These are phyloP conservation scores for Chytriomyces sp. DNA, from an alignment of 192 early-diverging fungal genomes.

Conservation along the genomic window DNA sequence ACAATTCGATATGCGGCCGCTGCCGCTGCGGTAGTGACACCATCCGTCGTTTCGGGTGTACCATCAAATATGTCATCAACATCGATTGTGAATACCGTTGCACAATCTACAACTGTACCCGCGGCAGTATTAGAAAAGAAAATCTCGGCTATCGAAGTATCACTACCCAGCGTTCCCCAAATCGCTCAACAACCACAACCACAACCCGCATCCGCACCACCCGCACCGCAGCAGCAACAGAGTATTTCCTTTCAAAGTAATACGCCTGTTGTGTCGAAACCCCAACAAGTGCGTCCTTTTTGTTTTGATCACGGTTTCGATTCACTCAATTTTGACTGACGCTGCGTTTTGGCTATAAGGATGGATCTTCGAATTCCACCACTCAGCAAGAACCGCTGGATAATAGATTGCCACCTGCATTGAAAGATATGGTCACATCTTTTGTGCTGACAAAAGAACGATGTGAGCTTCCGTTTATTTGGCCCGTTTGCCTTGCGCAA, in stretches of 20 bases:
- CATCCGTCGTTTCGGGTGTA: neutral
- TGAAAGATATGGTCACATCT: conserved; percentile 70
- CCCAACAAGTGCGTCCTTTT: neutral
- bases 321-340: neutral
- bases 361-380: neutral
- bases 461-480: conserved; percentile 40
- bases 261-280: neutral
- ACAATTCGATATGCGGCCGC: conserved; percentile 33
- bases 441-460: conserved; percentile 71
- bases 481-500: neutral
- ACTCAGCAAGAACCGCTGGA: conserved; percentile 47
- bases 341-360: neutral
- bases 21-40: conserved; percentile 24
- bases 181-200: too few species aligned
- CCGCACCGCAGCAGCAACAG: neutral
- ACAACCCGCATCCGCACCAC: neutral
- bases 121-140: conserved; percentile 5
- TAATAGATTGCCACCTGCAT: conserved; percentile 65
- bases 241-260: neutral
- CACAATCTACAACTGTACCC: neutral
- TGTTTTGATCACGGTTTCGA: neutral
- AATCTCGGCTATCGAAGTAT: conserved; percentile 14
- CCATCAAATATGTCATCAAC: conserved; percentile 22
- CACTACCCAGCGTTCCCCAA: neutral
- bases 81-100: neutral